A percentile compares a stretch with the other conserved stretches of the same genome.
Evolutionary conservation across 2,329 filamentous ascomycete genomes (phyloP).

Genomic region (Beauveria scarabaeidicola): DNA sequence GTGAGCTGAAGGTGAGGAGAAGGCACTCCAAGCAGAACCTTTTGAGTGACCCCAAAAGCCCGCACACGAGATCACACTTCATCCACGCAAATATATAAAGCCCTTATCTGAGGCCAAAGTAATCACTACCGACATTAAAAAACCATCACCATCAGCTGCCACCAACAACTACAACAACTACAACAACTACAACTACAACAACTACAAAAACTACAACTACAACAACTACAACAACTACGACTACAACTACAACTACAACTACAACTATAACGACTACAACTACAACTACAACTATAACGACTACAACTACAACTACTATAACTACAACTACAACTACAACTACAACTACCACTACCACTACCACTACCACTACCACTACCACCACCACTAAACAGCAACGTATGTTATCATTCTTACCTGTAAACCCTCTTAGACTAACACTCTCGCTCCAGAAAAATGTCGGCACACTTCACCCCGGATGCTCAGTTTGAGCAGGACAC

Average conservation of each 20-base stretch:
- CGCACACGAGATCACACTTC: not conserved
- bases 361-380: not conserved
- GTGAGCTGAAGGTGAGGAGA: no score
- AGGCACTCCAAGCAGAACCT: no score
- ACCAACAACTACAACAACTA: no score
- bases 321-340: not conserved
- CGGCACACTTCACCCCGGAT: not conserved
- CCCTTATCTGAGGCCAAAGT: not conserved
- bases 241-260: no score
- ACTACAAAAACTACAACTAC: no score
- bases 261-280: no score
- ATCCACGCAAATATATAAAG: no score
- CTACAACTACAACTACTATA: no score
- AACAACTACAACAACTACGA: no score
- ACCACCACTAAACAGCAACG: not conserved
- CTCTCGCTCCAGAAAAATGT: not conserved
- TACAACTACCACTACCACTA: not conserved
- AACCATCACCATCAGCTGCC: no score
- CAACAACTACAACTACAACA: no score
- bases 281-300: no score
- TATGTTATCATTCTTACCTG: not conserved
- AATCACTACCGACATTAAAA: not conserved
- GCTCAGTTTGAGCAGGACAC: not conserved
- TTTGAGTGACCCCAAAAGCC: not conserved
- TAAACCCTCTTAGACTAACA: not conserved